These are phyloP conservation scores for Geopyxis carbonaria DNA, from an alignment of 495 filamentous ascomycete species.

Conservation along the genomic window DNA sequence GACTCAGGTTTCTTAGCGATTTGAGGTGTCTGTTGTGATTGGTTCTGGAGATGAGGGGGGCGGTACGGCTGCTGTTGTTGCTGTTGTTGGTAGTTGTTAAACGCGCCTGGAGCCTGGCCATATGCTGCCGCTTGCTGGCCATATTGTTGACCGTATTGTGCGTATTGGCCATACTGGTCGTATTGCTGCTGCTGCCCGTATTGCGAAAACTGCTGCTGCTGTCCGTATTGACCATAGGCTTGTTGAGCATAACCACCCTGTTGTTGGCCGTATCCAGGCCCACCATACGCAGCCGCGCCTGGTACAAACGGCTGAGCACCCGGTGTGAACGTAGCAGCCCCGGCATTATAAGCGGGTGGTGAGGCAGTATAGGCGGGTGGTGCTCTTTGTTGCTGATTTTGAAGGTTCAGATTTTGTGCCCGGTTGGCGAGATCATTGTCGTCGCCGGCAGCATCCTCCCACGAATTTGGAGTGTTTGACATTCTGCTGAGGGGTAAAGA, in stretches of 20 bases:
- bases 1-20: slow-evolving; percentile 49
- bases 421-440: slow-evolving; percentile 71
- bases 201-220: slow-evolving; percentile 30
- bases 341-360: slow-evolving; percentile 45
- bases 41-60: slow-evolving; percentile 29
- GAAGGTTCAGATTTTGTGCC: slow-evolving; percentile 58
- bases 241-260: slow-evolving; percentile 37
- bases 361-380: slow-evolving; percentile 18
- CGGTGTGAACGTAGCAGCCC: slow-evolving; percentile 65
- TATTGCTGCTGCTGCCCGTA: slow-evolving; percentile 25
- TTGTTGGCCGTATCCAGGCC: slow-evolving; percentile 32
- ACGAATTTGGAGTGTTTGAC: slow-evolving; percentile 50
- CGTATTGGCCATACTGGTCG: slow-evolving; percentile 25
- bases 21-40: slow-evolving; percentile 40
- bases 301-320: slow-evolving; percentile 62
- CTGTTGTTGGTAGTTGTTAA: slow-evolving; percentile 21
- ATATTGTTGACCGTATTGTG: slow-evolving; percentile 25
- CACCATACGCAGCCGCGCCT: slow-evolving; percentile 41
- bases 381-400: slow-evolving; percentile 28
- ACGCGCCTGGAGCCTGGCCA: not conserved
- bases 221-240: slow-evolving; percentile 33
- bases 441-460: slow-evolving; percentile 87
- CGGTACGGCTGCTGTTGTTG: slow-evolving; percentile 35
- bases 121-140: slow-evolving; percentile 18
- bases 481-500: too few species aligned